phyloP scores from a whole-genome alignment of 768 basidiomycete genomes.

The Pleurotus djamor region DNA sequence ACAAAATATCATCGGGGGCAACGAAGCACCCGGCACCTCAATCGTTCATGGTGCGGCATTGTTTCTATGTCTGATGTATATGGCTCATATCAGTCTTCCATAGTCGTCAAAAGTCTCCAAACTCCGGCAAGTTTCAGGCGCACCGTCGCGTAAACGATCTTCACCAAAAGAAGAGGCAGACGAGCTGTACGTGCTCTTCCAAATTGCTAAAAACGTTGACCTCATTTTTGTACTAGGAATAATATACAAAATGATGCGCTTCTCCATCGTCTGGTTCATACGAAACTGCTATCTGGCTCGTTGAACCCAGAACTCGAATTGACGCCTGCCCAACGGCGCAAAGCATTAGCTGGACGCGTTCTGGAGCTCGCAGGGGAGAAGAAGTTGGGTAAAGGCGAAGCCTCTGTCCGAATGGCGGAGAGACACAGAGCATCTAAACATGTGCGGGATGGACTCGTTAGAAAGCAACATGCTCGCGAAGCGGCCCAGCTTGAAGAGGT shows the following conservation, averaged over 20 bases:
- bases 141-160: slow-evolving; percentile 17
- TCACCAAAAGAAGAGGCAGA: slow-evolving; percentile 46
- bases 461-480: slow-evolving; percentile 58
- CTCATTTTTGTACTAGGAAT: slow-evolving; percentile 43
- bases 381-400: slow-evolving; percentile 77
- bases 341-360: slow-evolving; percentile 76
- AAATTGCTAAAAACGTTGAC: background rate
- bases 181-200: slow-evolving; percentile 40
- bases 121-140: slow-evolving; percentile 35
- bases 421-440: slow-evolving; percentile 69
- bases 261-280: slow-evolving; percentile 79
- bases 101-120: slow-evolving; percentile 81
- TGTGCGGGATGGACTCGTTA: slow-evolving; percentile 66
- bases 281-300: slow-evolving; percentile 74
- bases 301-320: slow-evolving; percentile 58
- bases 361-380: slow-evolving; percentile 67
- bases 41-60: slow-evolving; percentile 68
- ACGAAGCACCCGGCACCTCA: slow-evolving; percentile 45
- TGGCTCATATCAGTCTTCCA: background rate
- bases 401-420: slow-evolving; percentile 54
- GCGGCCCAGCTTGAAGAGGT: slow-evolving; percentile 69
- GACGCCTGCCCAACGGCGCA: slow-evolving; percentile 65
- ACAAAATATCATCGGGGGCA: slow-evolving; percentile 20
- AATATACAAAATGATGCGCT: slow-evolving; percentile 77
- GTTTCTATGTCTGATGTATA: background rate